Base-by-base conservation (phyloP, 495 filamentous ascomycete species). In the Aspergillus olivimuriae region DNA sequence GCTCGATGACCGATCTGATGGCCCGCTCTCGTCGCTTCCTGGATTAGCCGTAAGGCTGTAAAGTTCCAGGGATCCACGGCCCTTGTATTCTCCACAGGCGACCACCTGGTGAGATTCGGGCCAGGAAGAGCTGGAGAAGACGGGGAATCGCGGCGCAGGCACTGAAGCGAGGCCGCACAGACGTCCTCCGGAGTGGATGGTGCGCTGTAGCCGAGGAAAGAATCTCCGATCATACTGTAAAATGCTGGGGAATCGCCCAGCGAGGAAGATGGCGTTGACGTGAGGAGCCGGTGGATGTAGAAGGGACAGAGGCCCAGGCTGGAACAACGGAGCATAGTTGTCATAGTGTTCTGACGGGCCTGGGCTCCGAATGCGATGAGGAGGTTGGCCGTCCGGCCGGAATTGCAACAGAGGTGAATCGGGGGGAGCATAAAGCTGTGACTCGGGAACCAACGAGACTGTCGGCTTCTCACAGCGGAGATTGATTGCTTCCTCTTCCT, bases 81-180 rank as follows among this genome's bases (percentile, higher is more conserved):
- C 88, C 46, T 94, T 94, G 65, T 97, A 97, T 58, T 94, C 89
- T n/a, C 89, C 91, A 44, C 84, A 86, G 14, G 89, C 89, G 24
- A 91, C 78, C 31, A 97, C 65, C 4, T 78, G 84, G 40, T 79
- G 70, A 9, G 75, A 73, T 2, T 75, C 73, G 7, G 66, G 67
- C 5, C 43, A 80, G 36, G 24, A 74, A 63, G 46, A 78, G 57
- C 62, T 70, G 57, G 54, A 73, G 72, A 59, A 63, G 16, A 68
- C 55, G 14, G 69, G 66, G 34, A 71, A 71, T 15, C 52, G 60
- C 2, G 84, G 82, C 56, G 76, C 82, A 8, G 86, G 86, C 18
- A 91, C 74, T 3, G 81, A 82, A 0, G 86, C 66, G 49, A 97
- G 76, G 43, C 80, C 81, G 48, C 86, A 90, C 26, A 96, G 73